Evolutionary conservation across 2,329 filamentous ascomycete genomes (phyloP), one percentile per base, ranked within the genome.

Genomic region (Xylaria sp.): DNA sequence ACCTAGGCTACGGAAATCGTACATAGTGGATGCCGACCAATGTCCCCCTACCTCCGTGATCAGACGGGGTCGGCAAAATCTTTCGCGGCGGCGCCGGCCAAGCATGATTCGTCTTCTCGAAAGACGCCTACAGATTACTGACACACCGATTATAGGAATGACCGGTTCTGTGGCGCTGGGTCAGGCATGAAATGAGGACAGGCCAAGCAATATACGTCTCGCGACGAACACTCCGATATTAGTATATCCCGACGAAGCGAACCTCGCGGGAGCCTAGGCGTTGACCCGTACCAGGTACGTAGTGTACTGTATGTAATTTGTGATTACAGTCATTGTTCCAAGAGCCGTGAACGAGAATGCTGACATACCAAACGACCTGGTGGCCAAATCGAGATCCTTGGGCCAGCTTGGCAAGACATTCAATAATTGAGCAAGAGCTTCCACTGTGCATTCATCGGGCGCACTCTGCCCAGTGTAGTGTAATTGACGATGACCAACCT

Each of bases 361-460:
- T 37, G 38, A 40, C 38, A 57, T 35, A 41, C 19, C 21, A 51
- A 41, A 54, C 53, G 43, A 40, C 23, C 10, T 23, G 35, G 43
- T n/a, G 37, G 35, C 46, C n/a, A 46, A 38, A 31, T 37, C 46
- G 31, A 61, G 43, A 37, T 46, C 21, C 53, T 48, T 61, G 31
- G 53, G 49, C 11, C 31, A n/a, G 55, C 60, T 63, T 63, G 60
- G 60, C 60, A 56, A 46, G 37, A 33, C 40, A n/a, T 43, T 43
- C 35, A 38, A 27, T 35, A 13, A 33, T 11, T 41, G 21, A n/a
- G 47, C 40, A 47, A 46, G n/a, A 31, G n/a, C 15, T 23, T 21
- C 31, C 25, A 11, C 23, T 37, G 13, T 46, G 46, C 29, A 49
- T 27, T n/a, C 29, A 21, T 49, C 10, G 46, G 27, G 46, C 17